phyloP scores from a whole-genome alignment of 805 yeast genomes.

The Cyberlindnera xishuangbannaensis region DNA sequence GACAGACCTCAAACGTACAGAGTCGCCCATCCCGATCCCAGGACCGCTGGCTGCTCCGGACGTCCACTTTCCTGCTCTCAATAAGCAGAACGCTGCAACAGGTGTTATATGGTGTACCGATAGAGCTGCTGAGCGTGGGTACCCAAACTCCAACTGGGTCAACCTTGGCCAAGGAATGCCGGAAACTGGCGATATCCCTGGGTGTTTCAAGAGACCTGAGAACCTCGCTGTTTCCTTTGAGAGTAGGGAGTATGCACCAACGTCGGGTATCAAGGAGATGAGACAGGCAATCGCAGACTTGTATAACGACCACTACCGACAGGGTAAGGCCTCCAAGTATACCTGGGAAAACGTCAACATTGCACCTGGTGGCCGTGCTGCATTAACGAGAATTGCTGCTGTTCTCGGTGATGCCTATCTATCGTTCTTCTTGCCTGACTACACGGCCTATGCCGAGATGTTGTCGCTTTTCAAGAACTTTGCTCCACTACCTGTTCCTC shows the following conservation, averaged over 20 bases:
- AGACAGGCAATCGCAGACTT: conserved; percentile 54
- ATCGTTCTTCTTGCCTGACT: conserved; percentile 56
- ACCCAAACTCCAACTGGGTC: conserved; percentile 41
- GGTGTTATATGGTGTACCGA: conserved; percentile 65
- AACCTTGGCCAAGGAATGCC: conserved; percentile 64
- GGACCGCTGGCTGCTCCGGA: conserved; percentile 38
- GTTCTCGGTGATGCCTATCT: conserved; percentile 53
- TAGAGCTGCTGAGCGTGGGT: conserved; percentile 53
- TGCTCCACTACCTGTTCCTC: conserved; percentile 58
- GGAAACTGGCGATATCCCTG: conserved; percentile 55
- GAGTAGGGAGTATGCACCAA: conserved; percentile 53
- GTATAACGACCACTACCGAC: conserved; percentile 50
- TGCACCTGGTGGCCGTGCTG: conserved; percentile 63
- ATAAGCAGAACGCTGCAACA: conserved; percentile 52
- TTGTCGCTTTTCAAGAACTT: conserved; percentile 55
- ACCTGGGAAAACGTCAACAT: conserved; percentile 56
- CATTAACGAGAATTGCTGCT: conserved; percentile 56
- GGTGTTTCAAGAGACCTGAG: conserved; percentile 50
- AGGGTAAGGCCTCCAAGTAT: conserved; percentile 43
- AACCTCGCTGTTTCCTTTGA: conserved; percentile 40
- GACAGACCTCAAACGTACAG: conserved; percentile 13
- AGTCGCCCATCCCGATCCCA: conserved; percentile 46
- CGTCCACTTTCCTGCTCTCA: conserved; percentile 51
- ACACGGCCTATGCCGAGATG: conserved; percentile 64
- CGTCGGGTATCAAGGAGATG: conserved; percentile 49